These are phyloP conservation scores for Nicotiana rustica DNA, from an alignment of 305 asterid species.

Conservation along the genomic window DNA sequence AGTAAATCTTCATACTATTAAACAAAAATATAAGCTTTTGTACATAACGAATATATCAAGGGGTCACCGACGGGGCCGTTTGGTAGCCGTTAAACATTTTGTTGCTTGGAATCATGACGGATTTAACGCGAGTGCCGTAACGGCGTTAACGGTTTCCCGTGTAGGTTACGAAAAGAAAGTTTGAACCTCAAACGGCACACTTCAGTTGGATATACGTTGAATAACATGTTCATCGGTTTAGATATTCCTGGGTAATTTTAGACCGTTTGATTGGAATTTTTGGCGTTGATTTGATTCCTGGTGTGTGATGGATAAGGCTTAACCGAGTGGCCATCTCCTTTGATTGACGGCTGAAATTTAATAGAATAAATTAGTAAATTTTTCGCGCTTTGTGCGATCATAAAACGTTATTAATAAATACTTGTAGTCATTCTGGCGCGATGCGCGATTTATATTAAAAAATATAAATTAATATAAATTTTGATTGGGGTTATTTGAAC, in stretches of 20 bases:
- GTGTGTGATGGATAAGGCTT: not conserved
- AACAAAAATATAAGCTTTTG: constrained; percentile 48
- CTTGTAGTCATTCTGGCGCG: too few relatives aligned
- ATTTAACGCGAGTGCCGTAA: constrained; percentile 25
- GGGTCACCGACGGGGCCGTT: constrained; percentile 75
- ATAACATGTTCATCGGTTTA: not conserved
- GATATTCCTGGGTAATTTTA: not conserved
- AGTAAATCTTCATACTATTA: constrained; percentile 44
- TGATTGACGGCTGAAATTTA: not conserved
- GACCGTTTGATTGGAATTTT: not conserved
- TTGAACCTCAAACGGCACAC: constrained; percentile 93
- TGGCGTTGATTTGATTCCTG: not conserved
- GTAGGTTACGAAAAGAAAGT: constrained; percentile 68
- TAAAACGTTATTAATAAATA: too few relatives aligned
- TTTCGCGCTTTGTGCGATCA: too few relatives aligned
- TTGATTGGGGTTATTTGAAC: too few relatives aligned
- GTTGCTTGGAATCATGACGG: not conserved
- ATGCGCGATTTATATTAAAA: too few relatives aligned
- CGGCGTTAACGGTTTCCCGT: constrained; percentile 65
- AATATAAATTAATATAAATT: too few relatives aligned
- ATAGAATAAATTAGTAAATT: too few relatives aligned
- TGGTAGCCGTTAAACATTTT: constrained; percentile 48
- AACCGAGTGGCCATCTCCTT: not conserved
- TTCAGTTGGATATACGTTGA: not conserved
- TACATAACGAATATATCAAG: constrained; percentile 86